Base-by-base conservation (phyloP, 345 rosid species). In the Combretum micranthum region DNA sequence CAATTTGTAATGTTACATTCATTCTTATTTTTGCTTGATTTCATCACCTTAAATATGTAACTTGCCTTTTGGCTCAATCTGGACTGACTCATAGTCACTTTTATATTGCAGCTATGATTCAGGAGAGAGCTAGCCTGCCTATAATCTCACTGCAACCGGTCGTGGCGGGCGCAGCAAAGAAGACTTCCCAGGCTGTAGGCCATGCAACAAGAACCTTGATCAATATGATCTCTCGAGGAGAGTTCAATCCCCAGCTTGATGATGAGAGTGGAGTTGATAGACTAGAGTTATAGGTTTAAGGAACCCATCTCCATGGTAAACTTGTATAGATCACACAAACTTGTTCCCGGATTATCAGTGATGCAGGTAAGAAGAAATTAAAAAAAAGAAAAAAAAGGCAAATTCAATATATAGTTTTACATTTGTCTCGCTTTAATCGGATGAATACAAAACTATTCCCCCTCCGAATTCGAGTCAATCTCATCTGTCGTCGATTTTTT, bases 51-150 rank as follows among this genome's bases (percentile, higher is more conserved):
- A 45, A 18, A 15, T 16, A 21, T 13, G 15, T 20, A 42, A 20
- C 18, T 55, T 37, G 14, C 18, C 25, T 45, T 20, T 48, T 64
- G 13, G 15, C 13, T 2, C 21, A 21, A 16, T 21, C 13, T 61
- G 57, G 46, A 17, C 44, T 43, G 53, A 43, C 55, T 71, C 21
- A 59, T 50, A 52, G 22, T 63, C 51, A 42, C 20, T 15, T 61
- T 4, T 47, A 13, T 67, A 42, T 61, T 76, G 61, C 78, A 93
- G 99, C 96, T 15, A 83, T 90, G 75, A 90, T 85, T 74, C 78
- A 93, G 72, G 97, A 93, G 75, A 75, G 95, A 64, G 97, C 99
- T 42, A 85, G 65, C 64, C 75, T 90, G 69, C 95, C 97, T 13
- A 68, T 67, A 44, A 85, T 85, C 77, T 87, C 96, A 9, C 66